These are phyloP conservation scores for Coniochaeta sp. DNA, from an alignment of 2,329 filamentous ascomycete species.

Conservation along the genomic window DNA sequence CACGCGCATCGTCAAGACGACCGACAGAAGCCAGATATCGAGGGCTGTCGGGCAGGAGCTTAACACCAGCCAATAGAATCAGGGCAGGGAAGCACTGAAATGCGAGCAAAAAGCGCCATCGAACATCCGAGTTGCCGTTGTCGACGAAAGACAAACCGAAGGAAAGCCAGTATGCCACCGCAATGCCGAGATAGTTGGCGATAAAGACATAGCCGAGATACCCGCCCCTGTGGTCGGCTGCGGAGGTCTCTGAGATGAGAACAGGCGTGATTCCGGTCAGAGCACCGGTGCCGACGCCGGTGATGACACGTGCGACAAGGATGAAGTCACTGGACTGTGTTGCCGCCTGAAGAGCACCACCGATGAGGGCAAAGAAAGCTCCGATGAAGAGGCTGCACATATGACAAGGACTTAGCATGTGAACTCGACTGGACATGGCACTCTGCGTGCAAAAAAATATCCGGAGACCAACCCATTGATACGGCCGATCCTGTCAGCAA, in stretches of 20 bases:
- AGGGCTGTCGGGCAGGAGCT: conserved; percentile 37
- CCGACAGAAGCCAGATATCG: conserved; percentile 21
- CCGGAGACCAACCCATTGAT: conserved; percentile 25
- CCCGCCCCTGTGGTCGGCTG: conserved; percentile 36
- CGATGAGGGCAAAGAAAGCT: conserved; percentile 37
- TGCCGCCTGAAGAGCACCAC: conserved; percentile 39
- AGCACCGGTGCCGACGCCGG: conserved; percentile 44
- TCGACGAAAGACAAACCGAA: conserved; percentile 24
- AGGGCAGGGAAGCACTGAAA: conserved; percentile 35
- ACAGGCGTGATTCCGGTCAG: conserved; percentile 42
- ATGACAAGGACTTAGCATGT: neutral
- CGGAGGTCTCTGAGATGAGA: conserved; percentile 38
- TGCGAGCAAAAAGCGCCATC: conserved; percentile 28
- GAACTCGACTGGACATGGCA: neutral
- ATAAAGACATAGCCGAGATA: conserved; percentile 42
- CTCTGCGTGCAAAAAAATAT: no score
- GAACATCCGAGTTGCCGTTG: conserved; percentile 20
- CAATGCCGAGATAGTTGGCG: conserved; percentile 44
- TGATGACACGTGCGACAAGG: conserved; percentile 39
- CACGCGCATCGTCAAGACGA: conserved; percentile 21
- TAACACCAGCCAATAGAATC: conserved; percentile 27
- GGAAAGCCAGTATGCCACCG: conserved; percentile 30
- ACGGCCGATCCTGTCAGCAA: conserved; percentile 46
- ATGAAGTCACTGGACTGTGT: conserved; percentile 38
- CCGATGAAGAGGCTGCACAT: conserved; percentile 34